phyloP scores from a whole-genome alignment of 192 early-diverging fungal genomes.

The Backusella tarrabulga region DNA sequence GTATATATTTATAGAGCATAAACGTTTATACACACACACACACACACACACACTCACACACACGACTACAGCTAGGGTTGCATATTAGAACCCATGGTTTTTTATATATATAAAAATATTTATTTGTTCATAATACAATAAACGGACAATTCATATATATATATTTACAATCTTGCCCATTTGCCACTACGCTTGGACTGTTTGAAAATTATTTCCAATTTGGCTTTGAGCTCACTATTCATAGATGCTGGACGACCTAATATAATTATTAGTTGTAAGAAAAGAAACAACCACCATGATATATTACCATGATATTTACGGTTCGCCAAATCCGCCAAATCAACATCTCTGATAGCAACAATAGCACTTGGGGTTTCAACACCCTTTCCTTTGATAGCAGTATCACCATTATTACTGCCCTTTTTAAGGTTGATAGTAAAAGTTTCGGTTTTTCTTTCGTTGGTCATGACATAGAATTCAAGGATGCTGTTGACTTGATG shows the following conservation, averaged over 20 bases:
- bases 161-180: slow-evolving; percentile 62
- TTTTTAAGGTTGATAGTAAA: slow-evolving; percentile 91
- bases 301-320: slow-evolving; percentile 80
- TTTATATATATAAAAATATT: neutral
- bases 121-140: neutral
- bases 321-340: slow-evolving; percentile 82
- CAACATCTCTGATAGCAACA: slow-evolving; percentile 69
- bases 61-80: neutral
- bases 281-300: neutral
- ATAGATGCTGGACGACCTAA: slow-evolving; percentile 86
- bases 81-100: neutral
- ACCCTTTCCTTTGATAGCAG: slow-evolving; percentile 54
- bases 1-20: neutral
- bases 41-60: neutral
- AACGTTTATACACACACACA: neutral
- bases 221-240: slow-evolving; percentile 86
- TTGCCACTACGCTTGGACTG: slow-evolving; percentile 43
- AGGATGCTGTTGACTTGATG: slow-evolving; percentile 84
- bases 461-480: slow-evolving; percentile 84
- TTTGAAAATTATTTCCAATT: slow-evolving; percentile 68
- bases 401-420: slow-evolving; percentile 30
- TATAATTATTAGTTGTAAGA: neutral
- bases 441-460: slow-evolving; percentile 60
- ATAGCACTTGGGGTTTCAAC: slow-evolving; percentile 68
- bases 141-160: neutral